A percentile compares a stretch with the other conserved stretches of the same genome.
Evolutionary conservation across 352 stramenopile species (phyloP).

Genomic region (Phytophthora uliginosa): DNA sequence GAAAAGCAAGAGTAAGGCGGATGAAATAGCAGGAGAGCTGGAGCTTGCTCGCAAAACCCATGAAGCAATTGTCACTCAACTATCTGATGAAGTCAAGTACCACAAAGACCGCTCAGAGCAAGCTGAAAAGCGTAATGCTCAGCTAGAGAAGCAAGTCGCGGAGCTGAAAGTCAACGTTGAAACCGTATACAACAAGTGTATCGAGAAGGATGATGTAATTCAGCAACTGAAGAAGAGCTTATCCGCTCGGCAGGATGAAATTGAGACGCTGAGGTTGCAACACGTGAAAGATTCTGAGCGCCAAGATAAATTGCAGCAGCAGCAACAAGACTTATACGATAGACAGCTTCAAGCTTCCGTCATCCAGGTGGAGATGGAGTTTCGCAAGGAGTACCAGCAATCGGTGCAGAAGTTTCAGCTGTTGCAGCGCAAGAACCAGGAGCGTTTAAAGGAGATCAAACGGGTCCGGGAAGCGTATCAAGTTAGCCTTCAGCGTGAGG

Average conservation of each 20-base stretch:
- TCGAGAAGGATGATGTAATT: slow-evolving; percentile 68
- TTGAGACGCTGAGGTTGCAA: slow-evolving; percentile 60
- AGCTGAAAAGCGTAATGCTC: slow-evolving; percentile 33
- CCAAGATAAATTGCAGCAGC: slow-evolving; percentile 60
- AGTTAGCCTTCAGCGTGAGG: slow-evolving; percentile 60
- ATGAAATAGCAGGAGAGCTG: slow-evolving; percentile 22
- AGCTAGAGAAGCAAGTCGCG: slow-evolving; percentile 56
- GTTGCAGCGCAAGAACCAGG: slow-evolving; percentile 60
- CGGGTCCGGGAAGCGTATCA: slow-evolving; percentile 61
- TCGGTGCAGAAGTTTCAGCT: slow-evolving; percentile 53
- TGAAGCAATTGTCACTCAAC: slow-evolving; percentile 19
- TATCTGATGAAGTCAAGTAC: slow-evolving; percentile 35
- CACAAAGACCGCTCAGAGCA: slow-evolving; percentile 51
- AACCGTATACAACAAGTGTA: slow-evolving; percentile 58
- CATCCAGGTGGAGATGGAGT: slow-evolving; percentile 79
- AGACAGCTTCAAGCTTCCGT: slow-evolving; percentile 64
- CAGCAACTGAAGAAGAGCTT: slow-evolving; percentile 63
- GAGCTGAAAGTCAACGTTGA: slow-evolving; percentile 61
- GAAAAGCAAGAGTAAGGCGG: slow-evolving; percentile 17
- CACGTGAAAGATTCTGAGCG: slow-evolving; percentile 58
- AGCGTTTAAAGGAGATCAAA: slow-evolving; percentile 41
- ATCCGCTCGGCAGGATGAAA: slow-evolving; percentile 50
- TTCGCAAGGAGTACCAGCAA: slow-evolving; percentile 68
- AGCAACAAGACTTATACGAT: slow-evolving; percentile 71
- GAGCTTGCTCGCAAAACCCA: slow-evolving; percentile 28